A percentile compares a stretch with the other conserved stretches of the same genome.
Evolutionary conservation across 352 stramenopile genomes (phyloP).

Genomic region (Elongisporangium undulatum): DNA sequence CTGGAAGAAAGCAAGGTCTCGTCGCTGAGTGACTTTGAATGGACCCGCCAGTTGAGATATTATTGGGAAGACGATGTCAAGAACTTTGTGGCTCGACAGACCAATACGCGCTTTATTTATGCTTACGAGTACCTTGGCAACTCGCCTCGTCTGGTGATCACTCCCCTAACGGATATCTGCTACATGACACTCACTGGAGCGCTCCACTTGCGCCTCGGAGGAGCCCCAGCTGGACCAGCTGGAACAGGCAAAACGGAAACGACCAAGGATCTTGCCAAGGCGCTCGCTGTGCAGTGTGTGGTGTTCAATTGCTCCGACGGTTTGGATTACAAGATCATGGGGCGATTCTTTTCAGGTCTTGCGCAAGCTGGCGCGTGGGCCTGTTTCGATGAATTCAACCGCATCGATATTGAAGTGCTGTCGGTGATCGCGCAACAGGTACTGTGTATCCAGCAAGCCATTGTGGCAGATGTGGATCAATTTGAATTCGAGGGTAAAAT

Average conservation of each 20-base stretch:
- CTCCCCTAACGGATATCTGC: constrained; percentile 82
- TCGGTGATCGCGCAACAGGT: constrained; percentile 96
- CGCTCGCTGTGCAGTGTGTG: constrained; percentile 91
- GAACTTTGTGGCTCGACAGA: constrained; percentile 81
- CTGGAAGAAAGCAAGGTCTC: constrained; percentile 77
- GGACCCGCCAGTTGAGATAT: constrained; percentile 88
- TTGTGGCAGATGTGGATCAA: constrained; percentile 81
- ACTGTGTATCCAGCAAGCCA: constrained; percentile 93
- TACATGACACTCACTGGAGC: constrained; percentile 95
- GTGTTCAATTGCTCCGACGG: constrained; percentile 96
- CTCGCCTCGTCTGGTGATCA: constrained; percentile 79
- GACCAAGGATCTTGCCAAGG: constrained; percentile 93
- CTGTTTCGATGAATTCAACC: constrained; percentile 97
- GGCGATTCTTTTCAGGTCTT: constrained; percentile 92
- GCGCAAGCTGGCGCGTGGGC: constrained; percentile 92
- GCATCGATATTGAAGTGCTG: constrained; percentile 95
- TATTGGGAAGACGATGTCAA: constrained; percentile 87
- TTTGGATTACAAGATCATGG: constrained; percentile 97
- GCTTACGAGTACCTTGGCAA: constrained; percentile 86
- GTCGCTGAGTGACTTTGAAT: constrained; percentile 88
- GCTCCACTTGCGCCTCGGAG: constrained; percentile 89
- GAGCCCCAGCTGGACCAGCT: constrained; percentile 89
- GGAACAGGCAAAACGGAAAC: constrained; percentile 95
- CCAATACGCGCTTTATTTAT: constrained; percentile 84
- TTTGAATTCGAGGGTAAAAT: constrained; percentile 94